These are phyloP conservation scores for Allantophomopsis lycopodina DNA, from an alignment of 2,329 filamentous ascomycete species.

Conservation along the genomic window DNA sequence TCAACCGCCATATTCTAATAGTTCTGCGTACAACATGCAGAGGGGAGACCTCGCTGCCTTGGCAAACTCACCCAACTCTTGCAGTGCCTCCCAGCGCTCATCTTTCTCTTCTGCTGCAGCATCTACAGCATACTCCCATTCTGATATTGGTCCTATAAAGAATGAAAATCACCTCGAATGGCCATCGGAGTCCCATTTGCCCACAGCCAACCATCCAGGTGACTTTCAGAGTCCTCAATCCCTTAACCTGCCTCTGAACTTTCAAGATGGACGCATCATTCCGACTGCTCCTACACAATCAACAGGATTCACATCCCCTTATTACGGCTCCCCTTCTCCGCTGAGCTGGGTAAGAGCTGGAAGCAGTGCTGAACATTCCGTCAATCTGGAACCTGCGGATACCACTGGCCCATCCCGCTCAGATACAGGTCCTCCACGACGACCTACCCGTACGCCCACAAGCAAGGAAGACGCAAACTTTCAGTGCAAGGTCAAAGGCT, in stretches of 20 bases:
- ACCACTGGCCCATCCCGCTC: background rate
- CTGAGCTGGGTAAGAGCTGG: no score
- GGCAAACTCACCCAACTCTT: conserved; percentile 15
- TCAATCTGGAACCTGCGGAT: no score
- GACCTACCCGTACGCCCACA: conserved; percentile 38
- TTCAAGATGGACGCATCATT: no score
- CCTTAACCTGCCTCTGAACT: no score
- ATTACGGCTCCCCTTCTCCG: no score
- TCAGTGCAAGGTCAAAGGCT: conserved; percentile 53
- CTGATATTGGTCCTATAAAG: conserved; percentile 16
- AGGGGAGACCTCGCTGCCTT: conserved; percentile 18
- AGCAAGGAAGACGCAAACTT: conserved; percentile 59
- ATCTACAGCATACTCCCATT: conserved; percentile 16
- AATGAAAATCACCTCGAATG: conserved; percentile 18
- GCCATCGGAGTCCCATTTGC: background rate
- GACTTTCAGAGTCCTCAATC: no score
- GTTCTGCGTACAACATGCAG: conserved; percentile 27
- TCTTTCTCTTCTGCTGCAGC: conserved; percentile 18
- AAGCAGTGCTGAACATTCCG: no score
- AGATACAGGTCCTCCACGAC: conserved; percentile 8
- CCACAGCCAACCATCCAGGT: no score
- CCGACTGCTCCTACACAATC: no score
- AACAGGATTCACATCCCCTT: no score
- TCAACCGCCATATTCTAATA: conserved; percentile 24
- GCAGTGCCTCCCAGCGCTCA: conserved; percentile 16